These are phyloP conservation scores for Isoetes taiwanensis DNA, from an alignment of 75 land plant species.

Conservation along the genomic window DNA sequence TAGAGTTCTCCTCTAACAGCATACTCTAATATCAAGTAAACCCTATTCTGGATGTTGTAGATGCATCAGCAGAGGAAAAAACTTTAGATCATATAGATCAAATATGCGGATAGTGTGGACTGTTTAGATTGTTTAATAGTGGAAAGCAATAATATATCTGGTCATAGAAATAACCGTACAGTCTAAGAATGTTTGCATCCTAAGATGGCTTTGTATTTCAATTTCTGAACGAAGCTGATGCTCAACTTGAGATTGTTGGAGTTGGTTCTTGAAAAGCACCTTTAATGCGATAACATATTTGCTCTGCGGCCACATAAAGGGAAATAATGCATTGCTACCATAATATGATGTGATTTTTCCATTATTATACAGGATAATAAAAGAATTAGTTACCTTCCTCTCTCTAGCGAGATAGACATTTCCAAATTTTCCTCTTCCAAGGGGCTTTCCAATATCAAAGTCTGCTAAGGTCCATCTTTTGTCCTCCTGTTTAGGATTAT, in stretches of 20 bases:
- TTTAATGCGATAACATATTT: slow-evolving; percentile 35
- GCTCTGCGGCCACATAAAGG: slow-evolving; percentile 15
- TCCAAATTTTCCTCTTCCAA: slow-evolving; percentile 84
- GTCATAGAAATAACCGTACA: slow-evolving; percentile 37
- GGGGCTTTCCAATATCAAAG: slow-evolving; percentile 83
- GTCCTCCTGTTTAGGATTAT: slow-evolving; percentile 1
- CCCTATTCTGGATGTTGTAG: slow-evolving; percentile 15
- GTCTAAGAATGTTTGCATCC: slow-evolving; percentile 35
- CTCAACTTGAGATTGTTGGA: slow-evolving; percentile 31
- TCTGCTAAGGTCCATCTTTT: slow-evolving; percentile 54
- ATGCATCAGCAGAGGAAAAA: not conserved
- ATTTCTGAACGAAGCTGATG: slow-evolving; percentile 36
- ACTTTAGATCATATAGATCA: not conserved
- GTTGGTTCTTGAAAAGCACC: slow-evolving; percentile 32
- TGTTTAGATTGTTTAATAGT: not conserved
- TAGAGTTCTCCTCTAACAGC: slow-evolving; percentile 34
- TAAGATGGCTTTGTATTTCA: slow-evolving; percentile 35
- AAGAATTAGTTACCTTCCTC: slow-evolving; percentile 35
- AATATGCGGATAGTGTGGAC: not conserved
- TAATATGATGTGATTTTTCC: not conserved
- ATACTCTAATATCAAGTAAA: slow-evolving; percentile 33
- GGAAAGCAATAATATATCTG: slow-evolving; percentile 10
- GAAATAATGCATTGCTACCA: not conserved
- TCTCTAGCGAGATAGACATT: slow-evolving; percentile 87
- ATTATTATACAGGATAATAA: not conserved